phyloP scores from a whole-genome alignment of 2,329 filamentous ascomycete genomes.

The Hymenoscyphus infarciens region DNA sequence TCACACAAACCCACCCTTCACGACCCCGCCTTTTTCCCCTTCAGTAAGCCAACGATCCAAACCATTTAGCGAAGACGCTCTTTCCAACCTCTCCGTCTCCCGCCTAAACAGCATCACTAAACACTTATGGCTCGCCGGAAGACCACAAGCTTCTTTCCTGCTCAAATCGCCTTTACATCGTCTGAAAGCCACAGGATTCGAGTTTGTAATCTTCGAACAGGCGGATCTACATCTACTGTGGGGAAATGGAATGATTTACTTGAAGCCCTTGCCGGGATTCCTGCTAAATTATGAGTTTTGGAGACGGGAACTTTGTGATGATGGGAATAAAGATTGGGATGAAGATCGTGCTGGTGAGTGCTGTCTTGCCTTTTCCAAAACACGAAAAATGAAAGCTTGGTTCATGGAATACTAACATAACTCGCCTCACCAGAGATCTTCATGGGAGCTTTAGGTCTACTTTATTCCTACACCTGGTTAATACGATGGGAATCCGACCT shows the following conservation, averaged over 20 bases:
- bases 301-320: slow-evolving; percentile 13
- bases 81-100: not conserved
- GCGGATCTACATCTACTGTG: slow-evolving; percentile 38
- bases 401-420: not conserved
- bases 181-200: slow-evolving; percentile 31
- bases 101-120: slow-evolving; percentile 26
- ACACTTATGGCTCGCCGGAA: slow-evolving; percentile 18
- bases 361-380: not conserved
- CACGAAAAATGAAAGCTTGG: not conserved
- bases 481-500: slow-evolving; percentile 38
- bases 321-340: not conserved
- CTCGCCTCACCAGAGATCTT: slow-evolving; percentile 4
- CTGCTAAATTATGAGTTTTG: slow-evolving; percentile 33
- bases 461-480: slow-evolving; percentile 36
- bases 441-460: slow-evolving; percentile 32
- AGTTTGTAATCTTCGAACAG: slow-evolving; percentile 36
- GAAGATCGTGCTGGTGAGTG: slow-evolving; percentile 1
- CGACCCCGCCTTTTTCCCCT: not conserved
- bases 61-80: slow-evolving; percentile 4
- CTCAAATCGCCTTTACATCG: slow-evolving; percentile 31
- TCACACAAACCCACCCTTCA: not conserved
- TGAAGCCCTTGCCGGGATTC: slow-evolving; percentile 36
- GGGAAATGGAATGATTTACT: slow-evolving; percentile 30
- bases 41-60: slow-evolving; percentile 5
- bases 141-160: slow-evolving; percentile 6